Evolutionary conservation across 1,284 basidiomycete genomes (phyloP), one percentile per base, ranked within the genome.

Genomic region (Austroboletus niveus): DNA sequence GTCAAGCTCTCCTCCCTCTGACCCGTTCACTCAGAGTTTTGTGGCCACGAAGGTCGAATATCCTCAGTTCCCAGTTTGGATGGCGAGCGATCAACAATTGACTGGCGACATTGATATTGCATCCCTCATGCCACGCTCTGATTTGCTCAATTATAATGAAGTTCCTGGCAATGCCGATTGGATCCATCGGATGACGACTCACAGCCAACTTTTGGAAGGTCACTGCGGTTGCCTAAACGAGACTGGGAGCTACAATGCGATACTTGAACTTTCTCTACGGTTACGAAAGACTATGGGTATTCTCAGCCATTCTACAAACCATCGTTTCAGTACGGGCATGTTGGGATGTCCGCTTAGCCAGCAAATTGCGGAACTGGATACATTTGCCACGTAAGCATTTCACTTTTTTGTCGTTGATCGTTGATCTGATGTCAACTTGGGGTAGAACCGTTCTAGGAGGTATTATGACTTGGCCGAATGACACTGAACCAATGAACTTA

Each of bases 211-310:
- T 47, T 40, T 54, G 29, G 60, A 60, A 22, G 71, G 71, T 8
- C 79, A 80, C 47, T 86, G 84, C 53, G 80, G 79, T 7, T 86
- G 84, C 59, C 70, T 85, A 39, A 71, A 75, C 47, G 81, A 84
- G 52, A 57, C 71, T 29, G 61, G 71, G 30, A 78, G 71, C 57
- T 85, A 85, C 60, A 78, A 72, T 49, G 77, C 75, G 36, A 72
- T 84, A 27, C 75, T 85, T 8, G 83, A 85, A 58, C 70, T 86
- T 24, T 85, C 84, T 2, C 69, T 85, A 30, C 72, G 81, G 47
- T 72, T 86, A 30, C 74, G 82, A 29, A 80, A 76, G 56, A 80
- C 81, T 3, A 77, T 78, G 24, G 76, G 84, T 52, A 71, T 79
- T 34, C 77, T 86, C 42, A 70, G 73, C 29, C 76, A 74, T 45